A percentile compares a stretch with the other conserved stretches of the same genome.
Conservation (phyloP, 1,139 yeast species). For the Sugiyamaella novakii region DNA sequence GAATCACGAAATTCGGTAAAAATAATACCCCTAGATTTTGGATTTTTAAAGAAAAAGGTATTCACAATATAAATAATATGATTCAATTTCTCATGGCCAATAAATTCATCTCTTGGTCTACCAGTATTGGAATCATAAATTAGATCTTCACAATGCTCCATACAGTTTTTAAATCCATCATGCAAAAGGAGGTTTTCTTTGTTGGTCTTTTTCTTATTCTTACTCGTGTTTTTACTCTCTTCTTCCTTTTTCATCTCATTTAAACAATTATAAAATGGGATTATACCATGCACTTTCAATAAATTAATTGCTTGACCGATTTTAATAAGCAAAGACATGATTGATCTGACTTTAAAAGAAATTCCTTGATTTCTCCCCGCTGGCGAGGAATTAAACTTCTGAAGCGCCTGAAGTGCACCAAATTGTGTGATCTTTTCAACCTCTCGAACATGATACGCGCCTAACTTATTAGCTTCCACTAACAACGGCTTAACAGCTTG, state of each 20-base stretch:
- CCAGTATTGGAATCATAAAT: slow-evolving; percentile 17
- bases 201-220: slow-evolving; percentile 25
- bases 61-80: slow-evolving; percentile 59
- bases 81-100: slow-evolving; percentile 79
- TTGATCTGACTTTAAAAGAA: slow-evolving; percentile 35
- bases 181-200: slow-evolving; percentile 52
- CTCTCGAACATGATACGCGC: slow-evolving; percentile 63
- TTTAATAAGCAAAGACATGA: slow-evolving; percentile 58
- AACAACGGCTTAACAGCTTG: slow-evolving; percentile 67
- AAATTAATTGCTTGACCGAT: slow-evolving; percentile 61
- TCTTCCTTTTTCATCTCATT: slow-evolving; percentile 25
- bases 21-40: slow-evolving; percentile 69
- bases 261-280: slow-evolving; percentile 63
- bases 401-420: slow-evolving; percentile 69
- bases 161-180: slow-evolving; percentile 50
- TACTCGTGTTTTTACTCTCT: slow-evolving; percentile 2
- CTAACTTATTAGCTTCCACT: slow-evolving; percentile 61
- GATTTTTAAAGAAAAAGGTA: slow-evolving; percentile 50
- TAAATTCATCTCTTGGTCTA: slow-evolving; percentile 43
- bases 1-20: slow-evolving; percentile 89
- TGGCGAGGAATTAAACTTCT: slow-evolving; percentile 42
- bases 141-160: slow-evolving; percentile 50
- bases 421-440: slow-evolving; percentile 72
- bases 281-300: slow-evolving; percentile 78
- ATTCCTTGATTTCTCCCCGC: slow-evolving; percentile 34